Base-by-base conservation (phyloP, 2,329 filamentous ascomycete genomes). In the Rhytidhysteron rufulum region DNA sequence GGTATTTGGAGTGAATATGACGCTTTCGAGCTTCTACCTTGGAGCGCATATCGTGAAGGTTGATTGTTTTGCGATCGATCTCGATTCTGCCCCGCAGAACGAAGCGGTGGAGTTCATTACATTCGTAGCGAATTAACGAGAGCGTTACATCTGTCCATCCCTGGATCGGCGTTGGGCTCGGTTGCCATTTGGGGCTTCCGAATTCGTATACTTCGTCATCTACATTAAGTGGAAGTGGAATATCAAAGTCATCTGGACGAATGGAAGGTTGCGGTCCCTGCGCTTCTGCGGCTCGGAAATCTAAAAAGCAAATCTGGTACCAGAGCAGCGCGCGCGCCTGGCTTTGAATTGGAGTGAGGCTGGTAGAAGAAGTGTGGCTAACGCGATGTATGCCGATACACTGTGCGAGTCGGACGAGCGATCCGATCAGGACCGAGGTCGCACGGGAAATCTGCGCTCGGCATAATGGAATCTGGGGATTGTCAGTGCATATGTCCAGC, bases 171-270 rank as follows among this genome's bases (percentile, higher is more conserved):
- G 50, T 51, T 4, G 62, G 62, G 8, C 60, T 48, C 36, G 62
- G 60, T 37, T 63, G 59, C 62, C 62, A 65, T 43, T 54, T 47
- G 3, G 57, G 36, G 15, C 47, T 57, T 16, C 60, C 62, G 30
- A 65, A 62, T 33, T 65, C 62, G 37, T 63, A 65, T 3, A 62
- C 61, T 34, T 65, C 61, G 40, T 65, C 62, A 37, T 65, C 56
- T 3, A 64, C 60, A 27, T 65, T 65, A 2, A 65, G 45, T 1
- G 62, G 62, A 1, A 64, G 44, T 1, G 62, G 55, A 31, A 64
- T 62, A 42, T 65, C 62, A 34, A 64, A 64, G 34, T 65, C 62
- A 37, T 65, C 62, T 0, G 56, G 44, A 8, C 62, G 59, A 20
- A 65, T 64, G 2, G 59, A 63, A 2, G 62, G 62, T 31, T 64